Evolutionary conservation across 352 stramenopile species (phyloP).

Genomic region (Pythium brassicae): DNA sequence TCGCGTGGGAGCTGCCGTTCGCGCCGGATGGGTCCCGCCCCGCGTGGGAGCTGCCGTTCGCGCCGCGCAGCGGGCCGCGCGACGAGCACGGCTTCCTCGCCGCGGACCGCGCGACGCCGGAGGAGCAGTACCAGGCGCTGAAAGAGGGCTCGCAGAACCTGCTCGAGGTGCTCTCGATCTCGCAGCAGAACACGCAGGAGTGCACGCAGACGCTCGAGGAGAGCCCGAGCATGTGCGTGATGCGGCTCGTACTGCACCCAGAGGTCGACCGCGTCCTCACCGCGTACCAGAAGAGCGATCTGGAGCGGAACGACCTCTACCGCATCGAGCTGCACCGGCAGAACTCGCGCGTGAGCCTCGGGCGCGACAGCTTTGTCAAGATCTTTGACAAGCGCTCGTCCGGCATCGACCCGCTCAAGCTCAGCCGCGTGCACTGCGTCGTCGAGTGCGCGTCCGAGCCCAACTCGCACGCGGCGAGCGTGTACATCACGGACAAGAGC

Average conservation of each 20-base stretch:
- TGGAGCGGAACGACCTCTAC: slow-evolving; percentile 50
- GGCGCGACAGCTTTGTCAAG: slow-evolving; percentile 41
- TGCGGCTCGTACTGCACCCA: slow-evolving; percentile 58
- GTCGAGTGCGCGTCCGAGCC: slow-evolving; percentile 50
- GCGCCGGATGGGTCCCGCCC: not conserved
- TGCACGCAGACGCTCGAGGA: slow-evolving; percentile 70
- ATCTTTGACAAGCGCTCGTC: slow-evolving; percentile 62
- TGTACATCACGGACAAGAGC: slow-evolving; percentile 69
- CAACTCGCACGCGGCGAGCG: slow-evolving; percentile 30
- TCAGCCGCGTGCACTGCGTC: slow-evolving; percentile 59
- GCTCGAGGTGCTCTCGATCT: slow-evolving; percentile 66
- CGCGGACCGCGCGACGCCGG: slow-evolving; percentile 15
- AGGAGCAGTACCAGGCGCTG: slow-evolving; percentile 32
- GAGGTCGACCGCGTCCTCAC: slow-evolving; percentile 61
- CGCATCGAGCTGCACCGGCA: slow-evolving; percentile 57
- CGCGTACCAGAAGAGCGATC: slow-evolving; percentile 42
- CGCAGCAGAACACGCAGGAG: slow-evolving; percentile 72
- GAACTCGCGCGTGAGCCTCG: slow-evolving; percentile 39
- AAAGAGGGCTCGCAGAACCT: slow-evolving; percentile 55
- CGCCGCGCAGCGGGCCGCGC: not conserved
- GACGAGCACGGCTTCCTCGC: slow-evolving; percentile 4
- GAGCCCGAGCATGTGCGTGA: slow-evolving; percentile 47
- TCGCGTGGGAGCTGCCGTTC: not conserved
- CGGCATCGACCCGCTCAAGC: slow-evolving; percentile 50
- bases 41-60: not conserved